Evolutionary conservation across 805 yeast species (phyloP).

Genomic region (Wickerhamomyces ciferrii): DNA sequence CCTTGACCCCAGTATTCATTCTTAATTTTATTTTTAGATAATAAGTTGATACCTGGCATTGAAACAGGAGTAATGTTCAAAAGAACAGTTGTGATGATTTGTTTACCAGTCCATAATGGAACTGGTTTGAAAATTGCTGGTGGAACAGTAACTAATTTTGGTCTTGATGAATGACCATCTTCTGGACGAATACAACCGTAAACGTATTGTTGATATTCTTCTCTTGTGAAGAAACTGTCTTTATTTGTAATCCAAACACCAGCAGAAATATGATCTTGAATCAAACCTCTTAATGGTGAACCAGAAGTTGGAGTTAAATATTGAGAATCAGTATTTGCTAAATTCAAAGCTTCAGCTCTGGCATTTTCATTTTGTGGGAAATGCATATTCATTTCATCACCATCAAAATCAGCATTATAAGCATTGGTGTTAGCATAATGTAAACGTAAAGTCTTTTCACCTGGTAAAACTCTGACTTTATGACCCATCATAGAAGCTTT

Average conservation of each 20-base stretch:
- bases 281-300: conserved; percentile 95
- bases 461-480: conserved; percentile 92
- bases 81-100: conserved; percentile 87
- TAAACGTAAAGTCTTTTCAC: conserved; percentile 92
- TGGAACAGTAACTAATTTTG: conserved; percentile 69
- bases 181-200: conserved; percentile 96
- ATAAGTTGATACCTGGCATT: conserved; percentile 88
- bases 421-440: conserved; percentile 99
- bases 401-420: conserved; percentile 97
- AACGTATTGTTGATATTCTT: conserved; percentile 86
- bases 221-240: conserved; percentile 87
- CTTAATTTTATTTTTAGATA: conserved; percentile 83
- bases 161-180: conserved; percentile 86
- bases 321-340: conserved; percentile 97
- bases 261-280: conserved; percentile 98
- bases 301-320: conserved; percentile 98
- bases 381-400: conserved; percentile 99
- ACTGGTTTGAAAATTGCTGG: conserved; percentile 86
- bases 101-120: conserved; percentile 98
- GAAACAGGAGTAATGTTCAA: conserved; percentile 80
- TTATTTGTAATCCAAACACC: conserved; percentile 98
- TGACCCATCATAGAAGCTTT: conserved; percentile 99
- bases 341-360: conserved; percentile 88
- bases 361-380: conserved; percentile 98
- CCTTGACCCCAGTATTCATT: conserved; percentile 91